Conservation (phyloP, 306 rosid species). For the Adenanthera pavonina region DNA sequence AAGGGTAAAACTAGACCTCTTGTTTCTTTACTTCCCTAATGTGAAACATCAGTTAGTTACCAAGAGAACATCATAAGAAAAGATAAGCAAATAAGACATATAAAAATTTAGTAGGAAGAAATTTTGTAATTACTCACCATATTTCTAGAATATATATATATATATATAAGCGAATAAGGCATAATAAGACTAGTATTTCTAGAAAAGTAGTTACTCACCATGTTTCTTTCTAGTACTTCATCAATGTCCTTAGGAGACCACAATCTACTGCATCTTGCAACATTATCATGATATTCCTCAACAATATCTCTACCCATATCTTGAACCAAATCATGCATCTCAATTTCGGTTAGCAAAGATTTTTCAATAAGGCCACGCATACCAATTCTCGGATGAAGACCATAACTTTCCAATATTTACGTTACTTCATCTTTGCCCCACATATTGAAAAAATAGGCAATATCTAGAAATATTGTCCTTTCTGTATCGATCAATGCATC, state of each 20-base stretch:
- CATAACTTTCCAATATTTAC: not conserved
- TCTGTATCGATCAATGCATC: not conserved
- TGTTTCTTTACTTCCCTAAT: not conserved
- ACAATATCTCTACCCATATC: not conserved
- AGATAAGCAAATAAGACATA: not conserved
- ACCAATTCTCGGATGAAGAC: not conserved
- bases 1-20: not conserved
- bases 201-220: not conserved
- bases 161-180: too few species aligned
- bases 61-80: not conserved
- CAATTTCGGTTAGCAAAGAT: not conserved
- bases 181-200: too few species aligned
- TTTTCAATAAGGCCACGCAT: not conserved
- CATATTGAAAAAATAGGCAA: not conserved
- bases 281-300: not conserved
- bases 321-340: not conserved
- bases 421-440: not conserved
- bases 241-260: not conserved
- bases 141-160: not conserved
- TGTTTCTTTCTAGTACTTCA: not conserved
- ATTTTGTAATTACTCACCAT: not conserved
- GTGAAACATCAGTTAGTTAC: not conserved
- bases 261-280: not conserved
- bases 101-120: not conserved
- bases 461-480: not conserved